Base-by-base conservation (phyloP, 176 grass and related monocot species). In the Juncus inflexus region DNA sequence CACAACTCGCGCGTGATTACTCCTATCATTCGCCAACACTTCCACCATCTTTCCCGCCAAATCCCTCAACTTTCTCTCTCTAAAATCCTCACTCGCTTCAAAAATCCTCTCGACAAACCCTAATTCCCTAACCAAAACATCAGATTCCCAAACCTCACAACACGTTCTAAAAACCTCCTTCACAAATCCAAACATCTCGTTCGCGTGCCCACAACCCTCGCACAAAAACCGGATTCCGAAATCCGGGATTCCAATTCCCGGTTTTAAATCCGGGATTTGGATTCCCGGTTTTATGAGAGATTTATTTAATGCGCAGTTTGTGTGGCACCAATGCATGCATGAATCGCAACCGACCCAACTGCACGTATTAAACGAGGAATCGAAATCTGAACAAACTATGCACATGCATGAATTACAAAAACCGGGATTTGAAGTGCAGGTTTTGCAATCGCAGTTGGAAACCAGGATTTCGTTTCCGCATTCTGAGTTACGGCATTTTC, bases 131-230 rank as follows among this genome's bases (percentile, higher is more conserved):
- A 74, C 37, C 52, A 97, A 76, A 6, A 70, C 80, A 16, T 97
- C 87, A 12, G 71, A 58, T 51, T 70, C 89, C 94, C 94, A 97
- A 42, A 91, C 82, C 47, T 68, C 88, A 2, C 56, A 87, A 75
- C 94, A 97, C 55, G 83, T 86, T 69, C 55, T 80, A 65, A 97
- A 97, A 55, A 92, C 94, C 77, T 89, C 94, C 64, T 86, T 91
- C 50, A 97, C 88, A 84, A 97, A 91, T 62, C 94, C 94, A 91
- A 91, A 89, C 87, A 97, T 97, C 80, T 97, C 84, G 35, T 87
- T 91, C 53, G 85, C 82, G 78, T 97, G 88, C 11, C 74, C 82
- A 69, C 92, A 97, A 53, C 84, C 87, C 65, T 66, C 11, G 5
- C 92, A 97, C 63, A 89, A 73, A 71, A 97, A 97, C 45, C 89